Base-by-base conservation (phyloP, 495 filamentous ascomycete species). In the Annulohypoxylon bovei region DNA sequence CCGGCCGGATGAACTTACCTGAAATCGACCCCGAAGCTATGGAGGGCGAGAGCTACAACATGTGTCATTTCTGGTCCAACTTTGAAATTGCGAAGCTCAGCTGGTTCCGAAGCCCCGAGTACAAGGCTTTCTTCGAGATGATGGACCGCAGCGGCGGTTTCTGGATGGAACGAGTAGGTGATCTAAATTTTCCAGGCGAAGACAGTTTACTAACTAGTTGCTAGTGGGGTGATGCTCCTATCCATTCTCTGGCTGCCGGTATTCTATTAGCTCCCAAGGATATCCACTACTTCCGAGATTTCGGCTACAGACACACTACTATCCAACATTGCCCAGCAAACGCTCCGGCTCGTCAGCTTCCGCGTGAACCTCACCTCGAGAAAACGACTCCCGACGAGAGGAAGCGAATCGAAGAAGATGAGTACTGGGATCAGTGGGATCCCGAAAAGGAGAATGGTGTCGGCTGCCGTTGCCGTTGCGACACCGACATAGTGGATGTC, bases 61-160 rank as follows among this genome's bases (percentile, higher is more conserved):
- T 99, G 95, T 99, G 95, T 81, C 95, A 99, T 85, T 99, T 98
- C 85, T 99, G 95, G 95, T 97, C 93, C 84, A 99, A 99, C 78
- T 99, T 99, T 64, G 95, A 99, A 81, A 99, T 99, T 81, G 95
- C 95, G 18, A 88, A 90, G 58, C 85, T 99, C 57, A 91, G 92
- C 83, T 99, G 93, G 85, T 98, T 98, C 87, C 88, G 95, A 71
- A 97, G 93, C 82, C 93, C 97, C 80, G 90, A 90, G 72, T 99
- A 99, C 78, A 92, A 96, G 77, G 95, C 98, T 50, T 98, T 99
- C 82, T 99, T 99, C 83, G 86, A 98, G 73, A 97, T 97, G 92
- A 97, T 99, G 95, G 95, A 99, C 76, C 89, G 90, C 61, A 97
- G 93, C 77, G 95, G 95, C 62, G 95, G 95, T 47, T 99, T 99